Base-by-base conservation (phyloP, 106 monocot genomes). In the Dendrobium huoshanense region DNA sequence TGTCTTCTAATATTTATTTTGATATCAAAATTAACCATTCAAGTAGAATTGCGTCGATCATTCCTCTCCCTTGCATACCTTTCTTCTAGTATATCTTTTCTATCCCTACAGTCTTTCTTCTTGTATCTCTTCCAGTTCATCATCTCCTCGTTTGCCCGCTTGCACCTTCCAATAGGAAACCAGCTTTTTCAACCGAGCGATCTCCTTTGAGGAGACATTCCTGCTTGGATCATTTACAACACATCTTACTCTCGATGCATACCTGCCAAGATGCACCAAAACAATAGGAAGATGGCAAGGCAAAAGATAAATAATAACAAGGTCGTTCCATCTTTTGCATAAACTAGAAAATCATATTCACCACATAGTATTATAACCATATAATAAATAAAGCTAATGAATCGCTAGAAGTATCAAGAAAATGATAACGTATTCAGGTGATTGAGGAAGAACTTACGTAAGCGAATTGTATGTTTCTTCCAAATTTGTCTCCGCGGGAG, bases 161-260 rank as follows among this genome's bases (percentile, higher is more conserved):
- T 95, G 99, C 72, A 91, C 95, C 82, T 99, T 99, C 99, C 99
- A 99, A 78, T 93, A 91, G 1, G 95, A 84, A 18, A 99, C 82
- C 77, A 99, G 19, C 72, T 88, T 99, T 87, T 90, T 99, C 77
- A 99, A 78, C 2, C 95, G 85, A 13, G 48, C 82, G 41, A 99
- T 84, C 84, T 99, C 99, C 78, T 95, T 99, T 0, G 95, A 88
- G 4, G 91, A 86, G 15, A 99, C 83, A 61, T 99, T 93, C 84
- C 93, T 99, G 78, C 87, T 99, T 25, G 99, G 88, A 76, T 99
- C 93, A 77, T 99, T 99, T 25, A 91, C 80, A 41, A 99, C 95
- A 41, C 87, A 93, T 0, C 99, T 84, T 3, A 99, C 99, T 70
- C 95, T 89, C 20, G 99, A 89, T 72, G 99, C 99, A 87, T 99